Evolutionary conservation across 257 asterid genomes (phyloP).

Genomic region (Ilex aquifolium): DNA sequence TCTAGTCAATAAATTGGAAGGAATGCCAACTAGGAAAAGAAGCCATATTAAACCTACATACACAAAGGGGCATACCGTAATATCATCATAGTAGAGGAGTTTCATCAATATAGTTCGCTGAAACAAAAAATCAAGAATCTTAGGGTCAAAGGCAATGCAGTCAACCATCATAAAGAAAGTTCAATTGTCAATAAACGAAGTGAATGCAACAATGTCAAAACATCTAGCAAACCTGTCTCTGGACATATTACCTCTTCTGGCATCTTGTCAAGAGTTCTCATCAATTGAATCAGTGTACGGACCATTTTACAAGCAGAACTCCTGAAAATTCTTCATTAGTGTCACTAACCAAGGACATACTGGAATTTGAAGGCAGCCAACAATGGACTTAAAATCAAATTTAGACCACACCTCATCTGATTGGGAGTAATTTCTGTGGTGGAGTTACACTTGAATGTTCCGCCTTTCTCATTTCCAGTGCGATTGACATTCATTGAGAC

Average conservation of each 20-base stretch:
- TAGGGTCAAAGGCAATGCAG: not conserved
- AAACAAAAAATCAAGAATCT: slow-evolving; percentile 21
- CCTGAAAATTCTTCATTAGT: slow-evolving; percentile 38
- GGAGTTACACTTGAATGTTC: slow-evolving; percentile 61
- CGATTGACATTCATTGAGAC: slow-evolving; percentile 85
- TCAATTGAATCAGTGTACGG: slow-evolving; percentile 69
- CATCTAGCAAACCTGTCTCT: slow-evolving; percentile 1
- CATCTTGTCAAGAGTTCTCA: slow-evolving; percentile 97
- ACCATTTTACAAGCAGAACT: slow-evolving; percentile 97
- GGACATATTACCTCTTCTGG: slow-evolving; percentile 69
- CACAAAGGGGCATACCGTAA: slow-evolving; percentile 52
- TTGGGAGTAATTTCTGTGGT: slow-evolving; percentile 69
- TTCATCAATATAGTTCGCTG: slow-evolving; percentile 96
- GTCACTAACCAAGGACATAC: slow-evolving; percentile 1
- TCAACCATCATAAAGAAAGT: slow-evolving; percentile 13
- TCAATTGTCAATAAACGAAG: slow-evolving; percentile 8
- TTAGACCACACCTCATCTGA: slow-evolving; percentile 64
- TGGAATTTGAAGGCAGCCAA: slow-evolving; percentile 5
- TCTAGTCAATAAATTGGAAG: not conserved
- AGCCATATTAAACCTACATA: not conserved
- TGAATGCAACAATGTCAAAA: too few relatives aligned
- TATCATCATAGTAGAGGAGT: slow-evolving; percentile 82
- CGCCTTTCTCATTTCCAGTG: slow-evolving; percentile 76
- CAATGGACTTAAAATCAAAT: slow-evolving; percentile 5
- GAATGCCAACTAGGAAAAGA: not conserved